phyloP scores from a whole-genome alignment of 148 eudicot species.

The Salicornia ramosissima region DNA sequence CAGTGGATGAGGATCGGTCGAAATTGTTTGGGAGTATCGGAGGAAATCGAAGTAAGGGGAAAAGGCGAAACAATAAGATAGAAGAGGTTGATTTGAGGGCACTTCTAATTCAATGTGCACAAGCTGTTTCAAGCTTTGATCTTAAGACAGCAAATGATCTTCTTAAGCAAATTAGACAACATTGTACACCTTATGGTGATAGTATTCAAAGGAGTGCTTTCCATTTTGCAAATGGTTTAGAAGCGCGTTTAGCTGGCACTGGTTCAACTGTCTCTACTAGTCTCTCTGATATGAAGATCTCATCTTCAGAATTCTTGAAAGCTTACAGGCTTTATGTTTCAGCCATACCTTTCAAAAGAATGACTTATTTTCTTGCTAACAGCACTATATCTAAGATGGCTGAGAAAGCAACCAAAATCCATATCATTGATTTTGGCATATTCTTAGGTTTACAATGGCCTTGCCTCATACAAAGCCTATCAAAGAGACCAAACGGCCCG shows the following conservation, averaged over 20 bases:
- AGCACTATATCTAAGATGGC: conserved; percentile 18
- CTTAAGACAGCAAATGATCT: conserved; percentile 33
- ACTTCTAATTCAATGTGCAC: conserved; percentile 42
- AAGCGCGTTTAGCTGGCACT: conserved; percentile 46
- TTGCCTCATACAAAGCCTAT: conserved; percentile 30
- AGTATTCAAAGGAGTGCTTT: conserved; percentile 37
- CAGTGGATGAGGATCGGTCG: not conserved
- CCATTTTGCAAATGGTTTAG: conserved; percentile 41
- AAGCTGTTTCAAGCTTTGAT: conserved; percentile 41
- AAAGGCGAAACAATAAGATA: conserved; percentile 18
- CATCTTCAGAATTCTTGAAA: conserved; percentile 30
- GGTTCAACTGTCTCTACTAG: conserved; percentile 30
- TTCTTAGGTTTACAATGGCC: conserved; percentile 47
- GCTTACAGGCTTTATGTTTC: conserved; percentile 29
- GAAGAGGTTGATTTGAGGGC: conserved; percentile 39
- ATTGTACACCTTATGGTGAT: conserved; percentile 39
- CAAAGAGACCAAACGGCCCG: conserved; percentile 28
- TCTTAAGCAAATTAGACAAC: conserved; percentile 33
- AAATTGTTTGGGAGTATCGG: not conserved
- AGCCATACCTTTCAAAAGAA: conserved; percentile 38
- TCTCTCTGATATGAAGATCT: conserved; percentile 15
- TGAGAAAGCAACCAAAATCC: conserved; percentile 31
- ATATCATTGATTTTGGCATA: conserved; percentile 42
- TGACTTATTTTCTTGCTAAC: conserved; percentile 27
- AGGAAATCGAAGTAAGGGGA: conserved; percentile 15